Evolutionary conservation across 495 filamentous ascomycete species (phyloP), one percentile per base, ranked within the genome.

Genomic region (Xeromyces bisporus): DNA sequence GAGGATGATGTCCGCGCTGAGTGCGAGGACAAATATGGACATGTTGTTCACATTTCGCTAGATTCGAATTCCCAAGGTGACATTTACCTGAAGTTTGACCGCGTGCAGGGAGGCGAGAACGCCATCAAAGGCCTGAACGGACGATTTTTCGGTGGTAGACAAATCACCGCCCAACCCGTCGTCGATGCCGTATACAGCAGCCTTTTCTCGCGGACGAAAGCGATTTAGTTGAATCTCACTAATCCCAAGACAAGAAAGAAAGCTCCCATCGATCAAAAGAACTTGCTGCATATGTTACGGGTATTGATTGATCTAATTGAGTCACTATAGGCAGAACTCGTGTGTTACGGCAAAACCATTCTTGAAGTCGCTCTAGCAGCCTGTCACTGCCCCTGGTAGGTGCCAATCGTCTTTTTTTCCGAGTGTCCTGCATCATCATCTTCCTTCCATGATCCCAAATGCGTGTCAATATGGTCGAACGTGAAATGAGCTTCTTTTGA

Each of bases 171-270:
- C 42, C 78, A 84, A 42, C 89, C 84, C 48, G 84, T 99, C 61
- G 85, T 93, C 48, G 89, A 96, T 53, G 84, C 83, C 40, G 83
- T 99, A 54, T 99, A 99, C 73, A 86, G 81, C 71, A 87, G 80
- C 66, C 66, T 93, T 51, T 96, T 93, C 67, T 77, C 80, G 51
- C 75, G 83, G 50, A 83, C 78, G 38, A 82, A 79, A 56, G 78
- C 71, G 0, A 62, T 69, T 20, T 69, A 61, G 47, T 38, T 31
- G 28, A 32, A 35, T 44, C 45, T 36, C 36, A 32, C 45, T 37
- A 21, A 38, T 23, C 21, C 20, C 20, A 21, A 21, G 26, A 7
- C 23, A 36, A 30, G n/a, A n/a, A n/a, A n/a, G n/a, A n/a, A n/a
- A n/a, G n/a, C 14, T 33, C 32, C 16, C 40, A 33, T 38, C 44